These are phyloP conservation scores for Viridothelium virens DNA, from an alignment of 495 filamentous ascomycete species.

Conservation along the genomic window DNA sequence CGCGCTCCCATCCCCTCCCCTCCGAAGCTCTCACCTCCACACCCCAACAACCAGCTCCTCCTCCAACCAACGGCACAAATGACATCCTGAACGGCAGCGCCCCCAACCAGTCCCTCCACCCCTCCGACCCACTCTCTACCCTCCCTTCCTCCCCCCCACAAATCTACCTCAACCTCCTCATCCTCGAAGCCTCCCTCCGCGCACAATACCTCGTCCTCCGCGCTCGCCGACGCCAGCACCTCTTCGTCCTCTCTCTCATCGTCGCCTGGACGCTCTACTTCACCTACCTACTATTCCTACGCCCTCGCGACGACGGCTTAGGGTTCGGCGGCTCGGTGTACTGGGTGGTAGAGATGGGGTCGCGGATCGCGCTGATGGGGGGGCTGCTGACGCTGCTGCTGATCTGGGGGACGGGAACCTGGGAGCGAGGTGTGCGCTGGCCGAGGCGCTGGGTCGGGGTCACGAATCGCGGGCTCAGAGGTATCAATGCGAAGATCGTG, in stretches of 20 bases:
- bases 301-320: conserved; percentile 80
- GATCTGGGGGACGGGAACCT: conserved; percentile 89
- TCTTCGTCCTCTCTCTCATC: conserved; percentile 82
- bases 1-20: conserved; percentile 9
- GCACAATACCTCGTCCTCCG: conserved; percentile 86
- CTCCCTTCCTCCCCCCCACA: conserved; percentile 88
- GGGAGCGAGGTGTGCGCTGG: conserved; percentile 92
- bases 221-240: conserved; percentile 82
- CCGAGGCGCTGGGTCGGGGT: conserved; percentile 82
- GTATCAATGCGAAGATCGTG: conserved; percentile 92
- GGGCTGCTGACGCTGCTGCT: conserved; percentile 74
- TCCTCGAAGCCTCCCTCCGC: conserved; percentile 89
- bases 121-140: conserved; percentile 63
- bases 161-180: conserved; percentile 95
- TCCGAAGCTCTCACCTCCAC: background rate
- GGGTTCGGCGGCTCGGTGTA: conserved; percentile 90
- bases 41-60: conserved; percentile 24
- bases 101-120: conserved; percentile 33
- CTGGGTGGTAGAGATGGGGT: conserved; percentile 82
- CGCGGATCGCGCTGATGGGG: conserved; percentile 81
- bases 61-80: conserved; percentile 9
- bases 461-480: conserved; percentile 80
- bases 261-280: conserved; percentile 74
- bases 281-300: conserved; percentile 76
- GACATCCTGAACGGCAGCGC: conserved; percentile 23